Percentiles rank a stretch among this genome's conserved stretches.
Evolutionary conservation across 139 green algal species (phyloP).

Genomic region (Picochlorum sp.): DNA sequence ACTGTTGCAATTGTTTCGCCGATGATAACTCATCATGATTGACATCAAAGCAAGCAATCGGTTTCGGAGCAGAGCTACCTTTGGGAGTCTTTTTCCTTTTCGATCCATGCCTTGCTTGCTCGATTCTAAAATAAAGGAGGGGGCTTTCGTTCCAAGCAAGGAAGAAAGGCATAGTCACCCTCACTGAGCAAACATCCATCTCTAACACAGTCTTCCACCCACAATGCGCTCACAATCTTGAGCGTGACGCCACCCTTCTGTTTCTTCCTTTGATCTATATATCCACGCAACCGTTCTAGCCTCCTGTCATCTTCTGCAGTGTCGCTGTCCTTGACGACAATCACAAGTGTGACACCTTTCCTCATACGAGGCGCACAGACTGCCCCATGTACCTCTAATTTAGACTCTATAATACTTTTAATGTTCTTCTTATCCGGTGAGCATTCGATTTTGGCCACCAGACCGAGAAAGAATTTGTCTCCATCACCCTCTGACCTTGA

Average conservation of each 20-base stretch:
- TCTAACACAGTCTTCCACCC: slow-evolving; percentile 29
- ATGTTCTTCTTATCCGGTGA: neutral
- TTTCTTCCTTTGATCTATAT: slow-evolving; percentile 19
- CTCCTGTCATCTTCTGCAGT: slow-evolving; percentile 10
- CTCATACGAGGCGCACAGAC: slow-evolving; percentile 10
- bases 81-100: too few relatives aligned
- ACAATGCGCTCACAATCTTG: slow-evolving; percentile 25
- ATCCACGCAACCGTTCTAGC: slow-evolving; percentile 7
- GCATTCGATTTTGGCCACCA: slow-evolving; percentile 1
- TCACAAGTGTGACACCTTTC: slow-evolving; percentile 25
- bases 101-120: too few relatives aligned
- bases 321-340: slow-evolving; percentile 23
- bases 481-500: too few relatives aligned
- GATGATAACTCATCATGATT: neutral
- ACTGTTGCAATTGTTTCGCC: neutral
- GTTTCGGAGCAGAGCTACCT: too few relatives aligned
- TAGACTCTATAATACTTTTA: neutral
- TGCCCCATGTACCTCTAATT: slow-evolving; percentile 9
- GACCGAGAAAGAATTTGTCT: too few relatives aligned
- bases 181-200: slow-evolving; percentile 14
- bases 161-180: slow-evolving; percentile 4
- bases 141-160: too few relatives aligned
- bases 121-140: too few relatives aligned
- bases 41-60: too few relatives aligned
- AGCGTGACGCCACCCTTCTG: slow-evolving; percentile 6